Evolutionary conservation across 371 early-diverging fungal genomes (phyloP).

Genomic region (Haplosporangium sp.): DNA sequence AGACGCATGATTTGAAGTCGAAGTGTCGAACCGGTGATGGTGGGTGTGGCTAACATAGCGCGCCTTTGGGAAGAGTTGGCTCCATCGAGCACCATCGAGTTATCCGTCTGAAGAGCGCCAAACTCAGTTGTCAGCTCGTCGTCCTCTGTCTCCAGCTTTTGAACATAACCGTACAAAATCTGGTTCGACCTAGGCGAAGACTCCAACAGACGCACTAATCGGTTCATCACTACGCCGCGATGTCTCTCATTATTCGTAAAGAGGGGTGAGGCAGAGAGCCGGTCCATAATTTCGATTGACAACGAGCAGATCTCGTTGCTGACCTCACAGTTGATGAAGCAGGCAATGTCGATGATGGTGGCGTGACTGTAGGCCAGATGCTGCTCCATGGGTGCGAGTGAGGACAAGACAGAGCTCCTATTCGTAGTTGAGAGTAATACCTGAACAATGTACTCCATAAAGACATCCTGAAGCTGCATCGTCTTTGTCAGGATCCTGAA

Average conservation of each 20-base stretch:
- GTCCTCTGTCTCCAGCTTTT: constrained; percentile 70
- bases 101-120: constrained; percentile 26
- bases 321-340: constrained; percentile 71
- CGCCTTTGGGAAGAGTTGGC: constrained; percentile 18
- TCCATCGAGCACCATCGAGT: constrained; percentile 34
- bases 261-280: constrained; percentile 72
- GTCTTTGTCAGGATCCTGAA: constrained; percentile 79
- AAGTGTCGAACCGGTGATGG: constrained; percentile 60
- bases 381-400: constrained; percentile 82
- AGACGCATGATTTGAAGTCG: constrained; percentile 81
- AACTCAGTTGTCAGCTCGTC: constrained; percentile 53
- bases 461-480: constrained; percentile 72
- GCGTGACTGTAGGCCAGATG: constrained; percentile 75
- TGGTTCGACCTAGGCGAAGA: constrained; percentile 68
- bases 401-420: constrained; percentile 29
- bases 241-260: constrained; percentile 51
- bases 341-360: constrained; percentile 77
- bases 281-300: constrained; percentile 77
- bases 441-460: constrained; percentile 78
- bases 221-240: constrained; percentile 66
- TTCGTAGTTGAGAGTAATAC: constrained; percentile 48
- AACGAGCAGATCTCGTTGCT: constrained; percentile 80
- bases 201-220: constrained; percentile 77
- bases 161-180: constrained; percentile 83
- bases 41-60: constrained; percentile 23